Conservation (phyloP, 2,329 filamentous ascomycete genomes). For the Colletotrichum gloeosporioides region DNA sequence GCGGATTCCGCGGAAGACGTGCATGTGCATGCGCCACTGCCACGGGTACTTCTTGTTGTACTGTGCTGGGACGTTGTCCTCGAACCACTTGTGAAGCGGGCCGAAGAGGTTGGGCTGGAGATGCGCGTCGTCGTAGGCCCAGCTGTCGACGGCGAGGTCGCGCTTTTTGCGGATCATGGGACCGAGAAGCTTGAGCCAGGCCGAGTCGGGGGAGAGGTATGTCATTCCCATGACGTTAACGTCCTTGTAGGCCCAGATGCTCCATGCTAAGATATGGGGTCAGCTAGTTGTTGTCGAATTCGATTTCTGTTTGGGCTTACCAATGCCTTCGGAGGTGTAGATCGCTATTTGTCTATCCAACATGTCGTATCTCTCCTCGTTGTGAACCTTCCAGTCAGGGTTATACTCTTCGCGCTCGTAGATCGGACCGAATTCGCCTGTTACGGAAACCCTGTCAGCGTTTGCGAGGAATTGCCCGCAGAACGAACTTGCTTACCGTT, state of each 20-base stretch:
- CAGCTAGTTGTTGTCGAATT: background rate
- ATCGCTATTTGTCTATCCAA: constrained; percentile 53
- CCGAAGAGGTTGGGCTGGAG: constrained; percentile 27
- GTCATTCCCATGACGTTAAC: constrained; percentile 60
- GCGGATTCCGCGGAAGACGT: constrained; percentile 27
- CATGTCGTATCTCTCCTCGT: constrained; percentile 49
- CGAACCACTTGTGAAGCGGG: constrained; percentile 28
- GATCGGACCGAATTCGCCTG: constrained; percentile 40
- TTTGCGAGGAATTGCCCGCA: background rate
- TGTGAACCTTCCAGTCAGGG: constrained; percentile 39
- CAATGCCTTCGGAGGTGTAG: constrained; percentile 37
- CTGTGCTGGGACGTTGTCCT: constrained; percentile 24
- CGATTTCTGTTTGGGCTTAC: background rate
- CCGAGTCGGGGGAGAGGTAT: constrained; percentile 44
- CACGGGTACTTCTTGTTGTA: constrained; percentile 28
- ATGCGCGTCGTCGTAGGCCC: constrained; percentile 49
- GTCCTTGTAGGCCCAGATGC: constrained; percentile 59
- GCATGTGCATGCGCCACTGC: constrained; percentile 30
- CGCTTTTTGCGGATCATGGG: constrained; percentile 60
- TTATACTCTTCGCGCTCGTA: constrained; percentile 35
- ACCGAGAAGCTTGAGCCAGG: constrained; percentile 53
- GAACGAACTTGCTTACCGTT: constrained; percentile 37
- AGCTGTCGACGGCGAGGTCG: constrained; percentile 54
- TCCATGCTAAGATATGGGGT: constrained; percentile 26
- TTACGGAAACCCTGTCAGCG: background rate